Conservation (phyloP, 768 basidiomycete genomes). For the Collybia sp. region DNA sequence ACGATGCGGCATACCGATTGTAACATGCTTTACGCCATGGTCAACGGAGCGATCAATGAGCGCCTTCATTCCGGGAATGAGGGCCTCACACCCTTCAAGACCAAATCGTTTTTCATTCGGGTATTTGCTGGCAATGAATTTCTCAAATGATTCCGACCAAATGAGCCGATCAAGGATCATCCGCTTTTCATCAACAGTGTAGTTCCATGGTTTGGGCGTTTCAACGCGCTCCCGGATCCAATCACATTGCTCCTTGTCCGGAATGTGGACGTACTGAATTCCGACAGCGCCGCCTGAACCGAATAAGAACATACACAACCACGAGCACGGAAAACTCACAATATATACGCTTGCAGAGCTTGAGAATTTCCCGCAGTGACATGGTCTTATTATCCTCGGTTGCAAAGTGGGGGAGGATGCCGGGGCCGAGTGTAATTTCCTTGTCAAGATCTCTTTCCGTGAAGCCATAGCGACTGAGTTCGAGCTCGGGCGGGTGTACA, state of each 20-base stretch:
- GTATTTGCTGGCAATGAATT: conserved; percentile 97
- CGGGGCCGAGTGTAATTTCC: conserved; percentile 91
- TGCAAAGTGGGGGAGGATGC: conserved; percentile 94
- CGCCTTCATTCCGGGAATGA: conserved; percentile 99
- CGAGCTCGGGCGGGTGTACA: conserved; percentile 81
- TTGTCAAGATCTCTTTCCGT: conserved; percentile 92
- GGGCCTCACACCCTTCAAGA: conserved; percentile 94
- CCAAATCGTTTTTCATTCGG: conserved; percentile 99
- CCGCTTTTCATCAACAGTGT: conserved; percentile 96
- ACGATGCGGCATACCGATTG: conserved; percentile 99
- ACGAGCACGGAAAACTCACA: conserved; percentile 48
- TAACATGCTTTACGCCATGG: conserved; percentile 90
- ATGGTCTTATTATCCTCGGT: conserved; percentile 83
- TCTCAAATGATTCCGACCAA: conserved; percentile 99
- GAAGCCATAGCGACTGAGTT: conserved; percentile 93
- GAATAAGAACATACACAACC: conserved; percentile 2
- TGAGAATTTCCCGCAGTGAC: conserved; percentile 89
- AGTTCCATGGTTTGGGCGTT: conserved; percentile 95
- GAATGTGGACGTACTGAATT: conserved; percentile 92
- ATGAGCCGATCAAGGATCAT: conserved; percentile 99
- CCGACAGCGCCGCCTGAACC: conserved; percentile 76
- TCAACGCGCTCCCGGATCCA: conserved; percentile 98
- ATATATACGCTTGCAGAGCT: conserved; percentile 87
- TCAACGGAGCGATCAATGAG: conserved; percentile 98
- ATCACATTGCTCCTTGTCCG: conserved; percentile 97